A percentile compares a stretch with the other conserved stretches of the same genome.
phyloP scores from a whole-genome alignment of 441 rosid genomes.

The Dalechampia spathulata region DNA sequence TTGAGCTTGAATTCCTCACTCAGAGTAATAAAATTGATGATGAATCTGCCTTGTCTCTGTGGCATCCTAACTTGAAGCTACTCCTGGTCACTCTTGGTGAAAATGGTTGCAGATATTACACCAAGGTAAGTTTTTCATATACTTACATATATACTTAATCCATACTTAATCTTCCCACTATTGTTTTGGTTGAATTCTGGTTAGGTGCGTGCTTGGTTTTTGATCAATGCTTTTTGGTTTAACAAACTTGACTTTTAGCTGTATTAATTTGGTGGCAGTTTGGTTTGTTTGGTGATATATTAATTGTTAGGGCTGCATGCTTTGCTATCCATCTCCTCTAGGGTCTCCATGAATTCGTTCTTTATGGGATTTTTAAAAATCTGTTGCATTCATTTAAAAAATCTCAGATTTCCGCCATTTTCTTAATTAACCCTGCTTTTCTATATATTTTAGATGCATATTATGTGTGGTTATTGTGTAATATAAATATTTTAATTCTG shows the following conservation, averaged over 20 bases:
- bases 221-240: background rate
- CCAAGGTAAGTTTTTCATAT: constrained; percentile 51
- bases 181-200: background rate
- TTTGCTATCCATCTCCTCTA: too few species aligned
- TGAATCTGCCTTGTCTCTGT: constrained; percentile 63
- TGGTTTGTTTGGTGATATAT: background rate
- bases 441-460: too few species aligned
- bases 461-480: too few species aligned
- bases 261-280: constrained; percentile 12
- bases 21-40: constrained; percentile 68
- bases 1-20: constrained; percentile 82
- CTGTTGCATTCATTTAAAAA: too few species aligned
- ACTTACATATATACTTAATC: too few species aligned
- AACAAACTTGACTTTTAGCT: constrained; percentile 20
- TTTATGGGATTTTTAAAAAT: too few species aligned
- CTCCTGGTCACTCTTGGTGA: constrained; percentile 87
- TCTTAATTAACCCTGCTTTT: too few species aligned
- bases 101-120: constrained; percentile 83
- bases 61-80: constrained; percentile 78
- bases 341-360: too few species aligned
- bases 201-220: background rate
- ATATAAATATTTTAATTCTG: too few species aligned
- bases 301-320: background rate
- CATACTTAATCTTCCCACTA: too few species aligned
- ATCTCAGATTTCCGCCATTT: too few species aligned